Evolutionary conservation across 2,329 filamentous ascomycete genomes (phyloP), one percentile per base, ranked within the genome.

Genomic region (Pseudocercospora cruenta): DNA sequence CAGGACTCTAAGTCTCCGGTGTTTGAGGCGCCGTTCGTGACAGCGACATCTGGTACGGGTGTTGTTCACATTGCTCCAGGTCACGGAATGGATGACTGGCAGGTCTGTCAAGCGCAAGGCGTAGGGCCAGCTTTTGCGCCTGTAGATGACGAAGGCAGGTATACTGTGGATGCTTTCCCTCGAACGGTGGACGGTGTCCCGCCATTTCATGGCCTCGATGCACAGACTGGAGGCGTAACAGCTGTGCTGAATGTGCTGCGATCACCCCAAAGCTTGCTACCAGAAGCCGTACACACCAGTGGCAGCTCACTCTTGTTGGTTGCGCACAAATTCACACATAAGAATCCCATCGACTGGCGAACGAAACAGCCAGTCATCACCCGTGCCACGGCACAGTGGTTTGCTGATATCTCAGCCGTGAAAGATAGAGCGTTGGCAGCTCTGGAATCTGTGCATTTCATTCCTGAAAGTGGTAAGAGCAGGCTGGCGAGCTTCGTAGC

Each of bases 321-420:
- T 45, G 86, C 86, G 3, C 90, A 96, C 71, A 84, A 84, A 64
- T 90, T 94, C 76, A 85, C 85, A 60, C 95, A 99, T 83, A 98
- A 97, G 78, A 98, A 98, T 77, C 95, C 95, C 0, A 97, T 98
- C 72, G 95, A 99, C 80, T 99, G 95, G 95, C 87, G 95, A 62
- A 96, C 94, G 0, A 99, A 98, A 79, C 85, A 91, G 71, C 95
- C 95, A 0, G 90, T 99, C 58, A 93, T 99, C 66, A 88, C 96
- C 36, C 84, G 95, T 70, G 94, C 95, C 3, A 99, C 96, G 0
- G 92, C 94, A 43, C 95, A 99, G 80, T 99, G 95, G 95, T 99
- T 99, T 76, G 93, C 95, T 10, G 92, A 98, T 78, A 92, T 97
- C 1, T 92, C 86, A 14, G 87, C 85, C 59, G 94, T 98, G 78